A percentile compares a stretch with the other conserved stretches of the same genome.
Conservation (phyloP, 2,329 filamentous ascomycete genomes). For the Ophiostoma populinum region DNA sequence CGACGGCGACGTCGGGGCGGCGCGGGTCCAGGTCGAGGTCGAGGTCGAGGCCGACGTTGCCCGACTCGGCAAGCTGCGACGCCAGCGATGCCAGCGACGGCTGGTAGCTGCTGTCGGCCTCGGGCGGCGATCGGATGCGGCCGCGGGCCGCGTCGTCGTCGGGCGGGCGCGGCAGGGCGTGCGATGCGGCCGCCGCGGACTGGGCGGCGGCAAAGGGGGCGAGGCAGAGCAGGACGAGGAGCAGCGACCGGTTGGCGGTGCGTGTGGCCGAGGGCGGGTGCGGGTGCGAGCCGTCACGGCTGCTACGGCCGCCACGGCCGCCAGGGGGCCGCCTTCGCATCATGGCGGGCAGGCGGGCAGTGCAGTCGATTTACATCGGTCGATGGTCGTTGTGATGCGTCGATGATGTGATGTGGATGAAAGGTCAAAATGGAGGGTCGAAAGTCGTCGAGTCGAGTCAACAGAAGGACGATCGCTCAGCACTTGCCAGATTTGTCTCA, state of each 20-base stretch:
- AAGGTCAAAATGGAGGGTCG: too few relatives aligned
- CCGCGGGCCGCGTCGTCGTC: too few relatives aligned
- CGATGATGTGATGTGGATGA: too few relatives aligned
- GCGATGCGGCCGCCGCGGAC: too few relatives aligned
- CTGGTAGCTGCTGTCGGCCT: background rate
- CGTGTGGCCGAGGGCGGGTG: constrained; percentile 40
- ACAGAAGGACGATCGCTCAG: too few relatives aligned
- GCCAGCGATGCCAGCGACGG: constrained; percentile 1
- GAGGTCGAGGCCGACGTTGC: background rate
- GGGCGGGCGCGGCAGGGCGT: too few relatives aligned
- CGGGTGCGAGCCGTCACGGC: constrained; percentile 31
- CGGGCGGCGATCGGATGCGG: background rate
- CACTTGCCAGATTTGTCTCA: too few relatives aligned
- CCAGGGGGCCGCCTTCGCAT: constrained; percentile 48
- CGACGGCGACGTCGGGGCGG: constrained; percentile 9
- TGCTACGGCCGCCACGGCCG: constrained; percentile 24
- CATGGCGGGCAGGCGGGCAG: constrained; percentile 27
- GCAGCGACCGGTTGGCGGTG: constrained; percentile 38
- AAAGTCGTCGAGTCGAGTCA: too few relatives aligned
- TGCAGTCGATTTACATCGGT: constrained; percentile 7
- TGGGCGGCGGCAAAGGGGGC: too few relatives aligned
- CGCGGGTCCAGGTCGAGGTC: constrained; percentile 13
- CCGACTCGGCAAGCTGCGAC: background rate
- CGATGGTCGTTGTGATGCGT: too few relatives aligned
- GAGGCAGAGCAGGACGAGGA: too few relatives aligned